Conservation (phyloP, 2,329 filamentous ascomycete species). For the Clonostachys rhizophaga region DNA sequence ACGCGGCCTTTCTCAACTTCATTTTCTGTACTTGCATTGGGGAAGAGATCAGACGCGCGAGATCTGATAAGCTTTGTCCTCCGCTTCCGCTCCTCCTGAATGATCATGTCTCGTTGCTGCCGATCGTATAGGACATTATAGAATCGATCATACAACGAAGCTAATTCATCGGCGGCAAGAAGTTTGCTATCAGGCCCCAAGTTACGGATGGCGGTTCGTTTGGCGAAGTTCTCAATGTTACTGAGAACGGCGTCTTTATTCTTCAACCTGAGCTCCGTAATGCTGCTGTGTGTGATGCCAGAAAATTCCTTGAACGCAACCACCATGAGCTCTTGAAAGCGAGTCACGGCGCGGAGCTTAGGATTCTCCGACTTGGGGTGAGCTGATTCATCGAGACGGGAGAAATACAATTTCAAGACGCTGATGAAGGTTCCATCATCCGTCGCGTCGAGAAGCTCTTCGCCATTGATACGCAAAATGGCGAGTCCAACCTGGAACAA, state of each 20-base stretch:
- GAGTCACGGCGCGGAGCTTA: slow-evolving; percentile 87
- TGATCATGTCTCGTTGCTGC: slow-evolving; percentile 73
- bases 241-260: slow-evolving; percentile 93
- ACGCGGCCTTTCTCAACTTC: slow-evolving; percentile 79
- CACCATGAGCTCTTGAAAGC: slow-evolving; percentile 98
- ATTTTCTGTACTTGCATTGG: slow-evolving; percentile 26
- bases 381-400: slow-evolving; percentile 87
- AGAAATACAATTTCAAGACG: slow-evolving; percentile 91
- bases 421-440: slow-evolving; percentile 98
- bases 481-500: slow-evolving; percentile 94
- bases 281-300: slow-evolving; percentile 87
- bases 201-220: slow-evolving; percentile 93
- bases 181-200: slow-evolving; percentile 94
- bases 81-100: slow-evolving; percentile 70
- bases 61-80: slow-evolving; percentile 54
- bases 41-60: slow-evolving; percentile 29
- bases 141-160: slow-evolving; percentile 89
- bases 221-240: slow-evolving; percentile 96
- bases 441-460: slow-evolving; percentile 86
- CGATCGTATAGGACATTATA: slow-evolving; percentile 89
- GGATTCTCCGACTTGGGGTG: slow-evolving; percentile 94
- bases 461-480: slow-evolving; percentile 95
- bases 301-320: slow-evolving; percentile 98
- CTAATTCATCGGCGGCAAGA: slow-evolving; percentile 78
- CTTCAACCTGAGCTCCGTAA: slow-evolving; percentile 82